Evolutionary conservation across 768 basidiomycete species (phyloP), one percentile per base, ranked within the genome.

Genomic region (Dioszegia crocea): DNA sequence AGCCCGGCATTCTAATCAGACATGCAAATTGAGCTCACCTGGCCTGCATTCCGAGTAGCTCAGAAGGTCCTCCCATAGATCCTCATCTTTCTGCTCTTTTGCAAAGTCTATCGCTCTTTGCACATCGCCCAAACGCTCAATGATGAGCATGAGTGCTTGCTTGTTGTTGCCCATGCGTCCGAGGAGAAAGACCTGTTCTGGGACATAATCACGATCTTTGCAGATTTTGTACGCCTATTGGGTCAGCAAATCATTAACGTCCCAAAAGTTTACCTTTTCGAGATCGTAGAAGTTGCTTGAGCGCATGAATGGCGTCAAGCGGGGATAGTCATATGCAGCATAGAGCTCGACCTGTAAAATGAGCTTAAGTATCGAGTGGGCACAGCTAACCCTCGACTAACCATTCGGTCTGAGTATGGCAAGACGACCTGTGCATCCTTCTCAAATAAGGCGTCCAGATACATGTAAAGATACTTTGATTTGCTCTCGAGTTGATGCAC

Each of bases 131-230:
- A 98, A 80, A 16, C 91, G 83, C 74, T 98, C 92, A 58, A 99
- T 98, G 65, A 99, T 98, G 19, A 99, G 83, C 59, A 85, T 88
- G 61, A 99, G 77, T 1, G 94, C 96, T 67, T 90, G 83, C 81
- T 92, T 94, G 77, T 96, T 96, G 77, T 97, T 90, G 9, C 96
- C 96, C 93, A 98, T 97, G 27, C 90, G 84, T 0, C 94, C 96
- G 0, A 98, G 84, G 0, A 98, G 82, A 79, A 94, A 99, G 17
- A 99, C 94, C 91, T 96, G 94, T 78, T 98, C 96, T 0, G 85
- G 85, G 0, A 99, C 92, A 27, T 91, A 81, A 71, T 93, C 91
- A 21, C 86, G 84, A 51, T 85, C 84, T 68, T 86, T 85, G 75
- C 92, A 97, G 23, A 91, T 85, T 47, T 82, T 80, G 73, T 91